A percentile compares a stretch with the other conserved stretches of the same genome.
These are phyloP conservation scores for Cutaneotrichosporon cavernicola DNA, from an alignment of 1,284 basidiomycete genomes.

Conservation along the genomic window DNA sequence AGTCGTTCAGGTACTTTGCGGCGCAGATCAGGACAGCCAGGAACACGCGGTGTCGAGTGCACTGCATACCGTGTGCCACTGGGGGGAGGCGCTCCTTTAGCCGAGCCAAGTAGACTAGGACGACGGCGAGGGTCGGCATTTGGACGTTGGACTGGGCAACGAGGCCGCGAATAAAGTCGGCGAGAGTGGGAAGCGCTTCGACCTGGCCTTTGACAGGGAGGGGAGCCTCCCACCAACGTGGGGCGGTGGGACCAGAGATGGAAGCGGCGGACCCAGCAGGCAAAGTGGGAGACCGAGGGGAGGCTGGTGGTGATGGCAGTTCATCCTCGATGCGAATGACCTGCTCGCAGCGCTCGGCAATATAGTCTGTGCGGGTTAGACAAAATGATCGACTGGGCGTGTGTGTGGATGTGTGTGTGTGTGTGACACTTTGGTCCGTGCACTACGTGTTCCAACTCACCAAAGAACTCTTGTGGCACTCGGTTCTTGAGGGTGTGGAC, in stretches of 20 bases:
- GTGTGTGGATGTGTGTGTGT: conserved; percentile 14
- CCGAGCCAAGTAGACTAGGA: conserved; percentile 90
- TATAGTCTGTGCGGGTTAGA: conserved; percentile 18
- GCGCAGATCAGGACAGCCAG: conserved; percentile 93
- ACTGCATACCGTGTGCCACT: conserved; percentile 66
- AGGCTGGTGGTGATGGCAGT: conserved; percentile 25
- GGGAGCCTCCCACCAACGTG: conserved; percentile 48
- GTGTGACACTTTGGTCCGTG: conserved; percentile 19
- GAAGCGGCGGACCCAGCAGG: conserved; percentile 28
- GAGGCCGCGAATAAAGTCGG: conserved; percentile 82
- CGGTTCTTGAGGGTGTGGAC: conserved; percentile 45
- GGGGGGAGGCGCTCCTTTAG: conserved; percentile 76
- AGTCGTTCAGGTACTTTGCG: conserved; percentile 97
- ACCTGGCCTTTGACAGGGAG: conserved; percentile 37
- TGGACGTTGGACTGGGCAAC: conserved; percentile 85
- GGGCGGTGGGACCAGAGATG: conserved; percentile 7
- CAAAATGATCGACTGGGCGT: background rate
- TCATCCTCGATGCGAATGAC: conserved; percentile 46
- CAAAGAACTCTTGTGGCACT: conserved; percentile 64
- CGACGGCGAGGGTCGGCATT: conserved; percentile 85
- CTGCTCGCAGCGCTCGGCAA: conserved; percentile 42
- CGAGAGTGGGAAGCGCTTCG: conserved; percentile 63
- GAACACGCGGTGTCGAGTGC: conserved; percentile 92
- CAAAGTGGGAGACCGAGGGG: conserved; percentile 11
- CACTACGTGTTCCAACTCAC: conserved; percentile 50